Percentiles rank a stretch among this genome's conserved stretches.
Conservation (phyloP, 2,329 filamentous ascomycete genomes). For the Trichophyton verrucosum region DNA sequence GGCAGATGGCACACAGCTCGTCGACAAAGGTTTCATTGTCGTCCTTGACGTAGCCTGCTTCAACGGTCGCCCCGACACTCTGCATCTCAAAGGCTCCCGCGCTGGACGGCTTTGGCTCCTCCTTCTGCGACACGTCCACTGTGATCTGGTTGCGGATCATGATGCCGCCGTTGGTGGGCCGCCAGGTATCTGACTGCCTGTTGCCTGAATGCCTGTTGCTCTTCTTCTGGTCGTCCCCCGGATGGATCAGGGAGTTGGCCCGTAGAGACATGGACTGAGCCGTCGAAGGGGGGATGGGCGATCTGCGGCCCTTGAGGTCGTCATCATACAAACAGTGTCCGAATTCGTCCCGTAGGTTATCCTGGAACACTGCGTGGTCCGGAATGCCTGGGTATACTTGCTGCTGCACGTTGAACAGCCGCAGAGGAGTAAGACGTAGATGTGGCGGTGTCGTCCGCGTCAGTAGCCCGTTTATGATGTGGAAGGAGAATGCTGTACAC, state of each 20-base stretch:
- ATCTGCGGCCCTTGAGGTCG: neutral
- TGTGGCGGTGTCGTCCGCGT: slow-evolving; percentile 39
- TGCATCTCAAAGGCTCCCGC: slow-evolving; percentile 11
- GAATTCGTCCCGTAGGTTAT: slow-evolving; percentile 50
- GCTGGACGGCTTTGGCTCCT: slow-evolving; percentile 6
- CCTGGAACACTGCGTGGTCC: slow-evolving; percentile 48
- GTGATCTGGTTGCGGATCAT: slow-evolving; percentile 51
- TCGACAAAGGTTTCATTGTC: slow-evolving; percentile 12
- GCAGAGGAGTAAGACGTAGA: slow-evolving; percentile 49
- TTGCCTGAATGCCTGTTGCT: neutral
- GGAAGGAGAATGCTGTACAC: slow-evolving; percentile 43
- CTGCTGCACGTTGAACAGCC: slow-evolving; percentile 55
- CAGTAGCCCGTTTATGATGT: slow-evolving; percentile 51
- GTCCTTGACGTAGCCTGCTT: slow-evolving; percentile 8
- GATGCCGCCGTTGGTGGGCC: slow-evolving; percentile 40
- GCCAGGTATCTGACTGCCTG: neutral
- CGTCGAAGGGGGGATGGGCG: slow-evolving; percentile 9
- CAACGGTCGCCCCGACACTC: slow-evolving; percentile 9
- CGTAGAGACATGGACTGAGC: neutral
- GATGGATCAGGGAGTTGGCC: slow-evolving; percentile 16
- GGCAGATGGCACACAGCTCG: slow-evolving; percentile 13
- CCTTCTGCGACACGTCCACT: slow-evolving; percentile 35
- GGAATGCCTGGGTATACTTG: slow-evolving; percentile 44
- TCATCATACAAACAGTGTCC: slow-evolving; percentile 24
- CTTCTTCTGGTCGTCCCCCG: slow-evolving; percentile 9